Conservation (phyloP, 768 basidiomycete genomes). For the Leccinum rimulosum region DNA sequence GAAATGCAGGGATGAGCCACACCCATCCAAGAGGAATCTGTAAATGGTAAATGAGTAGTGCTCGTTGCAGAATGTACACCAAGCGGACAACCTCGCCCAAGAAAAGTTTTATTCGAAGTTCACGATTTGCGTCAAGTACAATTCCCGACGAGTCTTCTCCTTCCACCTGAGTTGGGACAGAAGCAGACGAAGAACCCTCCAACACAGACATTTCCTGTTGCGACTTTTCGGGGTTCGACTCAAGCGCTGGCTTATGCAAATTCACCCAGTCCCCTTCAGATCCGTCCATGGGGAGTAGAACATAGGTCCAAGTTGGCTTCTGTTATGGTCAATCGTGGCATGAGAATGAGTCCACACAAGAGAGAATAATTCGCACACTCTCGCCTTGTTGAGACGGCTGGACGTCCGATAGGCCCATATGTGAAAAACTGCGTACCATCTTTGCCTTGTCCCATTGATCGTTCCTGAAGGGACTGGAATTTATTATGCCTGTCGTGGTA, state of each 20-base stretch:
- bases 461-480: conserved; percentile 44
- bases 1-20: conserved; percentile 85
- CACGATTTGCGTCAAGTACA: conserved; percentile 61
- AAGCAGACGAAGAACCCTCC: conserved; percentile 2
- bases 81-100: conserved; percentile 57
- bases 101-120: conserved; percentile 70
- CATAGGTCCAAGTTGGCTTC: conserved; percentile 42
- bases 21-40: conserved; percentile 81
- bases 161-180: background rate
- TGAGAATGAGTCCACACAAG: background rate
- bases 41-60: background rate
- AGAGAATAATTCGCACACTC: conserved; percentile 11
- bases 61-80: background rate
- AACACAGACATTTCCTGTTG: background rate
- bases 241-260: conserved; percentile 26
- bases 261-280: conserved; percentile 40
- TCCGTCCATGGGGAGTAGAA: conserved; percentile 37
- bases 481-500: conserved; percentile 29
- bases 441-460: conserved; percentile 70
- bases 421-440: conserved; percentile 77
- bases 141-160: conserved; percentile 39
- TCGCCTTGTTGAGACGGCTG: background rate
- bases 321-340: conserved; percentile 22
- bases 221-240: background rate
- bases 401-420: conserved; percentile 43